Base-by-base conservation (phyloP, 495 filamentous ascomycete species). In the Geopyxis carbonaria region DNA sequence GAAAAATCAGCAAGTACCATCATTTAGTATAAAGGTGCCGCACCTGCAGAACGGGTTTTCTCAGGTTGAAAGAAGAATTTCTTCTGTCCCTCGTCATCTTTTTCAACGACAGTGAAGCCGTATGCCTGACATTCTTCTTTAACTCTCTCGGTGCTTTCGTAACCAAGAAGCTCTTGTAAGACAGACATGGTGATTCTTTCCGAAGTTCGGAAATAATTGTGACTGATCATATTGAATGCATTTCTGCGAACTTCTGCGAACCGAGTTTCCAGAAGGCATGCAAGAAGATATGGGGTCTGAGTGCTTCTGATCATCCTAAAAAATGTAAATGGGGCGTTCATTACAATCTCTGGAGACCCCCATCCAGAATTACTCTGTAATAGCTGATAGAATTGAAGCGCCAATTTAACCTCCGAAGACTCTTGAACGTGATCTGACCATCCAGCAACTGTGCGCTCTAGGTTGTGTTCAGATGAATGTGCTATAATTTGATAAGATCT, bases 191-290 rank as follows among this genome's bases (percentile, higher is more conserved):
- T 38, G 34, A 47, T 77, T 18, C 73, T 77, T 38, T 73, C 71
- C 45, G 63, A 62, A 48, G 70, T 73, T 48, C 70, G 69, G 3
- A 74, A 70, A 40, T 68, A 67, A 1, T 70, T 68, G 23, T 56
- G 59, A 14, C 67, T 67, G 22, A 95, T 69, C 2, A 75, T 69
- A 40, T 75, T 74, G 31, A 95, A 65, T 4, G 84, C 76, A 14
- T 67, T 73, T 43, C 77, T 75, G 15, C 89, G 81, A 18, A 95
- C 64, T 11, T 72, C 62, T 36, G 76, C 80, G 60, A 95, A 95
- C 46, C 85, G 80, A 11, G 86, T 76, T 54, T 94, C 86, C 2
- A 86, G 85, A 27, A 93, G 76, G 56, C 87, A 94, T 4, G 80
- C 87, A 78, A 91, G 87, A 14, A 86, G 68, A 57, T 93, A 95